These are phyloP conservation scores for Liriodendron chinense DNA, from an alignment of 164 flowering plant genomes.

Conservation along the genomic window DNA sequence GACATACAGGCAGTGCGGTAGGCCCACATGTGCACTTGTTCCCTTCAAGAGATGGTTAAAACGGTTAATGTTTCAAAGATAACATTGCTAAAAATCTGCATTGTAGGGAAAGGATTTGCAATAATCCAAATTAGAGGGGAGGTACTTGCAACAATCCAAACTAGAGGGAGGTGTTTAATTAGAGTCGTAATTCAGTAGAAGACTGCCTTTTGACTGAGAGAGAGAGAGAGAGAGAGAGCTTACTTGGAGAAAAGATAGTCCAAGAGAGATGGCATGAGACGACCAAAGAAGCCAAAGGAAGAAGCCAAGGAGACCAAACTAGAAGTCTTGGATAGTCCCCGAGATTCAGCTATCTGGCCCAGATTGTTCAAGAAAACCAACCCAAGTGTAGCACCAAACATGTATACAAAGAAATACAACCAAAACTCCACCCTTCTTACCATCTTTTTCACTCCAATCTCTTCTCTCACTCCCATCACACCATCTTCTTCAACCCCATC, in stretches of 20 bases:
- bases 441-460: conserved; percentile 57
- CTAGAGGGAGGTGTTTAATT: too few species aligned
- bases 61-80: too few species aligned
- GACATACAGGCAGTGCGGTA: too few species aligned
- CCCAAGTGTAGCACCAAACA: conserved; percentile 80
- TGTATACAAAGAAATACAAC: conserved; percentile 78
- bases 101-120: too few species aligned
- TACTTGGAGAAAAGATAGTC: conserved; percentile 60
- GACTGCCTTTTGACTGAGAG: too few species aligned
- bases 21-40: too few species aligned
- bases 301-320: conserved; percentile 79
- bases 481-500: conserved; percentile 1
- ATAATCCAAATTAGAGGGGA: too few species aligned
- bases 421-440: conserved; percentile 72
- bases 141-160: too few species aligned
- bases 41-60: too few species aligned
- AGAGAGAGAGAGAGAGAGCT: conserved; percentile 10
- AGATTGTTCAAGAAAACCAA: conserved; percentile 76
- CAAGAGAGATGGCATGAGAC: conserved; percentile 67
- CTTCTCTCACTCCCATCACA: conserved; percentile 36
- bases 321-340: conserved; percentile 49
- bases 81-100: too few species aligned
- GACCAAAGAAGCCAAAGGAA: conserved; percentile 86
- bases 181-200: too few species aligned
- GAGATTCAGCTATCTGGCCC: conserved; percentile 93